A percentile compares a stretch with the other conserved stretches of the same genome.
These are phyloP conservation scores for Xylariaceae sp. DNA, from an alignment of 2,329 filamentous ascomycete genomes.

Conservation along the genomic window DNA sequence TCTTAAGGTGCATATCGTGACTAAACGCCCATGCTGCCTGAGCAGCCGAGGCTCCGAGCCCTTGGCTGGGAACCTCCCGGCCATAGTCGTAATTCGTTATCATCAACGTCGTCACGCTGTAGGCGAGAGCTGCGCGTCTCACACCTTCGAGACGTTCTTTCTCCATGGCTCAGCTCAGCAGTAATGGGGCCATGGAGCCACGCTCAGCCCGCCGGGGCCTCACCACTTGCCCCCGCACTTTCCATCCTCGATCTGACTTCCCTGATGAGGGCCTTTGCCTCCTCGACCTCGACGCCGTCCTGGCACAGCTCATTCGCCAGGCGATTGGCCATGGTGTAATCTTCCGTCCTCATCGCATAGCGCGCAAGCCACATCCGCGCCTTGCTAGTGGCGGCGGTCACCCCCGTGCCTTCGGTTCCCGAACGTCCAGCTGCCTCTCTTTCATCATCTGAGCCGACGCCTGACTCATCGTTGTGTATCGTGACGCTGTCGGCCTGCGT, in stretches of 20 bases:
- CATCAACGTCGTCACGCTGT: too few relatives aligned
- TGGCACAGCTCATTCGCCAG: slow-evolving; percentile 88
- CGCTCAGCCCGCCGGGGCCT: not conserved
- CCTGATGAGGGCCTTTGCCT: slow-evolving; percentile 85
- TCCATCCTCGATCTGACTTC: slow-evolving; percentile 69
- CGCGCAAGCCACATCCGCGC: slow-evolving; percentile 90
- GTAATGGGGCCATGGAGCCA: not conserved
- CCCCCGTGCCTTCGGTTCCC: slow-evolving; percentile 56
- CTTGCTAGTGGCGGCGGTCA: slow-evolving; percentile 85
- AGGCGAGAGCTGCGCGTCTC: too few relatives aligned
- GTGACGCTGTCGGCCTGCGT: slow-evolving; percentile 41
- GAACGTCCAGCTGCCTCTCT: slow-evolving; percentile 26
- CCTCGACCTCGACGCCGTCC: slow-evolving; percentile 92
- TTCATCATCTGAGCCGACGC: slow-evolving; percentile 29
- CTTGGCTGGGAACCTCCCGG: too few relatives aligned
- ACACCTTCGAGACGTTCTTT: too few relatives aligned
- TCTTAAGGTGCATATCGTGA: too few relatives aligned
- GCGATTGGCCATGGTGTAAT: slow-evolving; percentile 69
- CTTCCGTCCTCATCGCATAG: slow-evolving; percentile 66
- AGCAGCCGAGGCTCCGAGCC: too few relatives aligned
- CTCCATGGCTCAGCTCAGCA: too few relatives aligned
- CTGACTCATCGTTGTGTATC: slow-evolving; percentile 48
- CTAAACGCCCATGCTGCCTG: too few relatives aligned
- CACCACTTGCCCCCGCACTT: slow-evolving; percentile 2
- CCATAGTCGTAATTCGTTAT: too few relatives aligned